A percentile compares a stretch with the other conserved stretches of the same genome.
Evolutionary conservation across 345 rosid genomes (phyloP).

Genomic region (Cochlearia excelsa): DNA sequence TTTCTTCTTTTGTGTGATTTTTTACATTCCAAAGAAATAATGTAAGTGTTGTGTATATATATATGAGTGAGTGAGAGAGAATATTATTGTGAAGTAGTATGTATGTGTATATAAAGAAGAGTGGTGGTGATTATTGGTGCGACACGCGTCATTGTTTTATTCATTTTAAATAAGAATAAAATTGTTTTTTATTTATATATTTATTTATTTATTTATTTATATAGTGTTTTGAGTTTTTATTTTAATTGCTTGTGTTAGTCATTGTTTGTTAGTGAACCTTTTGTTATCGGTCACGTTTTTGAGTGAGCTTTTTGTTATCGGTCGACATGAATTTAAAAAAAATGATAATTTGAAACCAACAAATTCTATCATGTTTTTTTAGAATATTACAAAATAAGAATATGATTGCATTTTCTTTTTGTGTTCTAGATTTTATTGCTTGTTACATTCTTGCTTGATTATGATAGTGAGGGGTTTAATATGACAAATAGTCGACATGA

Average conservation of each 20-base stretch:
- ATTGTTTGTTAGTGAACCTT: constrained; percentile 20
- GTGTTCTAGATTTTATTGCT: neutral
- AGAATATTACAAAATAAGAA: neutral
- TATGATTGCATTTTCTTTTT: neutral
- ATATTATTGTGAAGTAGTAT: constrained; percentile 4
- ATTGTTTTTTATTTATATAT: neutral
- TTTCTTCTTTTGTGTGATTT: neutral
- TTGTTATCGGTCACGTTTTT: neutral
- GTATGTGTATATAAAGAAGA: too few relatives aligned
- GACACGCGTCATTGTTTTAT: too few relatives aligned
- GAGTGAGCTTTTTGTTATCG: too few relatives aligned
- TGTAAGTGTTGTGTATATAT: constrained; percentile 8
- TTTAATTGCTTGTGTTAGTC: constrained; percentile 15
- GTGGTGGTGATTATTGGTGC: too few relatives aligned
- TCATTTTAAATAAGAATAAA: too few relatives aligned
- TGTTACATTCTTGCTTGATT: constrained; percentile 14
- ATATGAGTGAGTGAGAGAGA: constrained; percentile 9
- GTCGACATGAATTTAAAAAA: constrained; percentile 1
- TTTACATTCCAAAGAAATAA: neutral
- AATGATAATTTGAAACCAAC: neutral
- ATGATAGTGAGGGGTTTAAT: neutral
- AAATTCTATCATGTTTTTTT: neutral
- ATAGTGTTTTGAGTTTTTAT: neutral
- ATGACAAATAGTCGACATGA: neutral
- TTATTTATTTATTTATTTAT: neutral